A percentile compares a stretch with the other conserved stretches of the same genome.
These are phyloP conservation scores for Neurospora tetraspora DNA, from an alignment of 495 filamentous ascomycete species.

Conservation along the genomic window DNA sequence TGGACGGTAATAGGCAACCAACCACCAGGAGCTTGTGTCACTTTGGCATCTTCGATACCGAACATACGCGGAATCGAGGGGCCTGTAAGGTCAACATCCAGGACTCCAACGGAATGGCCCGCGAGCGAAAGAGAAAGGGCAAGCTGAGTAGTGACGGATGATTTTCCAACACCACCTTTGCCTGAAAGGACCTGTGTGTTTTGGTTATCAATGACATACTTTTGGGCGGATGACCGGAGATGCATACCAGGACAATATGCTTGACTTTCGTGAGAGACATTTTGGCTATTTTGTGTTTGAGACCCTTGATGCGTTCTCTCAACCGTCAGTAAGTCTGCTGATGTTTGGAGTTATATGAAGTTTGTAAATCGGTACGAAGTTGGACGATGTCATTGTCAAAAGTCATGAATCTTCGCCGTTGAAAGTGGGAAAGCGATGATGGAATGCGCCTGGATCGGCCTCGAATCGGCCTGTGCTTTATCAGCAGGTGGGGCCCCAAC, in stretches of 20 bases:
- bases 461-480: conserved; percentile 22
- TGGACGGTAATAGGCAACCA: conserved; percentile 87
- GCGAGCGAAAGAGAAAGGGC: conserved; percentile 79
- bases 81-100: conserved; percentile 93
- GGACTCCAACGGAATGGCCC: conserved; percentile 81
- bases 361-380: neutral
- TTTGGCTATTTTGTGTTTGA: neutral
- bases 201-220: neutral
- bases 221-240: conserved; percentile 5
- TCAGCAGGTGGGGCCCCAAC: conserved; percentile 14
- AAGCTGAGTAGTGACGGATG: conserved; percentile 88
- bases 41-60: conserved; percentile 76
- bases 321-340: neutral
- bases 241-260: conserved; percentile 48
- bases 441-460: conserved; percentile 15
- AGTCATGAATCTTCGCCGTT: neutral
- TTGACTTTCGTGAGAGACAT: conserved; percentile 52
- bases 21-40: conserved; percentile 77
- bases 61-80: conserved; percentile 94
- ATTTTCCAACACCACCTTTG: conserved; percentile 97
- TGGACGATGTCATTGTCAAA: neutral
- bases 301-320: neutral
- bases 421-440: neutral
- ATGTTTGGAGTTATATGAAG: neutral
- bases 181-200: conserved; percentile 69